Evolutionary conservation across 2,329 filamentous ascomycete species (phyloP), one percentile per base, ranked within the genome.

Genomic region (Dendryphion nanum): DNA sequence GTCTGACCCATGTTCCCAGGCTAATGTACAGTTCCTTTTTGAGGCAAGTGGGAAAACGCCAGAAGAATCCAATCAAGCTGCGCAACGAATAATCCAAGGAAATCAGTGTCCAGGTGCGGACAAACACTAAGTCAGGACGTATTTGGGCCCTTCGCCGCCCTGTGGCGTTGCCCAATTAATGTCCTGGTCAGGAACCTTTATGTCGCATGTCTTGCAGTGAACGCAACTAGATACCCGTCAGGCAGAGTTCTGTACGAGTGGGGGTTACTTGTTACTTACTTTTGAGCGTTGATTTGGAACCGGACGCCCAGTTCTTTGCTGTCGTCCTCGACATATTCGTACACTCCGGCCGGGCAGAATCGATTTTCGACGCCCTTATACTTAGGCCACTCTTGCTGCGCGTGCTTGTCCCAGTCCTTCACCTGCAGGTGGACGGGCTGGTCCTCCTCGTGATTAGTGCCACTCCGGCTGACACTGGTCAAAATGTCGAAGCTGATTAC

Each of bases 161-260:
- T 96, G 89, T 5, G 93, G 93, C 20, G 93, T 93, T 54, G 89
- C 51, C 65, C 67, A 95, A 68, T 95, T 96, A 69, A 98, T 97
- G 63, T 97, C 93, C 72, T 98, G 93, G 46, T 84, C 81, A 6
- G 93, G 93, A 13, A 89, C 91, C 73, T 98, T 98, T 73, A 98
- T 98, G 68, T 98, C 93, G 66, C 93, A 98, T 12, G 93, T 98
- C 78, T 98, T 98, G 78, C 93, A 98, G 71, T 98, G 93, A 50
- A 98, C 95, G 66, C 93, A 98, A 71, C 90, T 95, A 53, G 28
- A 16, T 14, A 28, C 6, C 8, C 4, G 61, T 64, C 59, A 70
- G 58, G 24, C 35, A 26, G 23, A 26, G 23, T n/a, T n/a, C n/a
- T n/a, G n/a, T n/a, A n/a, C n/a, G n/a, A n/a, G n/a, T n/a, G n/a